These are phyloP conservation scores for Globisporangium solare DNA, from an alignment of 352 stramenopile species.

Conservation along the genomic window DNA sequence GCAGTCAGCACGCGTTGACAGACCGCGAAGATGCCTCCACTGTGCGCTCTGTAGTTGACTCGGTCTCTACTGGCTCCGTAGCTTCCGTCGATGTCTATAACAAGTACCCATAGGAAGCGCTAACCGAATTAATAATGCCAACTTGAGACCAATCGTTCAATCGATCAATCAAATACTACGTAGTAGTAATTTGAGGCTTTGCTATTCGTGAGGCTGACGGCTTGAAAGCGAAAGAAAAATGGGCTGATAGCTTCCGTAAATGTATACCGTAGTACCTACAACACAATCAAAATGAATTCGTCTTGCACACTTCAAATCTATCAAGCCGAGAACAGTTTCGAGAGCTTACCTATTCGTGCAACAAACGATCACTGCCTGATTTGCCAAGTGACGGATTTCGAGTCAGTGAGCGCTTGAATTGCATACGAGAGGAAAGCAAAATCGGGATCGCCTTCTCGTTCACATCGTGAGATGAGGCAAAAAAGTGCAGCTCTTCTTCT, in stretches of 20 bases:
- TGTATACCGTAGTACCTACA: too few species aligned
- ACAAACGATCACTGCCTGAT: slow-evolving; percentile 4
- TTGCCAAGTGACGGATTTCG: slow-evolving; percentile 6
- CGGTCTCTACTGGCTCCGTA: slow-evolving; percentile 13
- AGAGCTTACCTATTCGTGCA: background rate
- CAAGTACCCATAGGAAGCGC: slow-evolving; percentile 10
- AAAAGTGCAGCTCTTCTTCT: slow-evolving; percentile 45
- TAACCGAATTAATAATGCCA: slow-evolving; percentile 1
- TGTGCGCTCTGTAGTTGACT: slow-evolving; percentile 8
- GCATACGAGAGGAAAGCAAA: slow-evolving; percentile 31
- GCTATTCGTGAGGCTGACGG: too few species aligned
- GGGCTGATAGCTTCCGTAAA: too few species aligned
- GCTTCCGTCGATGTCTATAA: slow-evolving; percentile 15
- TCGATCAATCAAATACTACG: slow-evolving; percentile 2
- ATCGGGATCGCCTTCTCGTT: slow-evolving; percentile 65
- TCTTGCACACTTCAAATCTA: background rate
- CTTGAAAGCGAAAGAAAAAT: too few species aligned
- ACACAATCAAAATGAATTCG: too few species aligned
- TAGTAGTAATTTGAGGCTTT: background rate
- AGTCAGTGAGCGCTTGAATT: slow-evolving; percentile 18
- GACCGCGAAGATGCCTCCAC: slow-evolving; percentile 18
- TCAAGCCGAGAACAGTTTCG: slow-evolving; percentile 1
- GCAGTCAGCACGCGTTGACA: slow-evolving; percentile 21
- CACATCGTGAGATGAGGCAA: slow-evolving; percentile 55
- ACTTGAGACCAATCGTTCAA: background rate